Evolutionary conservation across 352 stramenopile species (phyloP).

Genomic region (Globisporangium nagaii): DNA sequence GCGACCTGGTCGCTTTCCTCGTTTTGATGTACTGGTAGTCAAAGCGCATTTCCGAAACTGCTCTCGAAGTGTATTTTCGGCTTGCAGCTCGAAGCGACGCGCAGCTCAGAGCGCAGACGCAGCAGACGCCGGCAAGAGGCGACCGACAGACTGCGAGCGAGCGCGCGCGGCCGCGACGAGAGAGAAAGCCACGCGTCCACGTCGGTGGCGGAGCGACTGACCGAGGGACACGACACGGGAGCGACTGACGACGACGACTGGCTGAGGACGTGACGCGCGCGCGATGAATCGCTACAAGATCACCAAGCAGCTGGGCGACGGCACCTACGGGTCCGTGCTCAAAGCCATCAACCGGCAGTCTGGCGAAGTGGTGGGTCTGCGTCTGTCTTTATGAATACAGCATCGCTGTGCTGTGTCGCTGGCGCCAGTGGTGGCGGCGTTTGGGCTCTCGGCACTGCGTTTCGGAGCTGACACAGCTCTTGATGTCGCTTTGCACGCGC

Average conservation of each 20-base stretch:
- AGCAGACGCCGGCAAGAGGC: not conserved
- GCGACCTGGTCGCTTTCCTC: too few species aligned
- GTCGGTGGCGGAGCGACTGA: not conserved
- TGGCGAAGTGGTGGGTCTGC: slow-evolving; percentile 83
- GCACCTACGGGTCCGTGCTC: slow-evolving; percentile 93
- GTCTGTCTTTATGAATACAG: not conserved
- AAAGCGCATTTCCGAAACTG: too few species aligned
- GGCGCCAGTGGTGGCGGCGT: too few species aligned
- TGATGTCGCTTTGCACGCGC: too few species aligned
- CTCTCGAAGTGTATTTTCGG: too few species aligned
- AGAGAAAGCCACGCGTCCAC: not conserved
- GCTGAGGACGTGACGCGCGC: not conserved
- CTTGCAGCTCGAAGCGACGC: too few species aligned
- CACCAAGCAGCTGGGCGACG: slow-evolving; percentile 94
- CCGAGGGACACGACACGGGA: not conserved
- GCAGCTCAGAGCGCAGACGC: too few species aligned
- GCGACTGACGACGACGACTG: not conserved
- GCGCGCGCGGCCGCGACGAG: not conserved
- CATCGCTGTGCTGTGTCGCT: too few species aligned
- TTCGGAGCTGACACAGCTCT: too few species aligned
- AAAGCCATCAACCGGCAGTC: slow-evolving; percentile 93
- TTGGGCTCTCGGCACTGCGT: too few species aligned
- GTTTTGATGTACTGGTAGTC: too few species aligned
- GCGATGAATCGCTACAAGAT: slow-evolving; percentile 93
- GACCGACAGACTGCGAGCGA: not conserved